A percentile compares a stretch with the other conserved stretches of the same genome.
phyloP scores from a whole-genome alignment of 495 filamentous ascomycete genomes.

The Penicillium crystallinum region DNA sequence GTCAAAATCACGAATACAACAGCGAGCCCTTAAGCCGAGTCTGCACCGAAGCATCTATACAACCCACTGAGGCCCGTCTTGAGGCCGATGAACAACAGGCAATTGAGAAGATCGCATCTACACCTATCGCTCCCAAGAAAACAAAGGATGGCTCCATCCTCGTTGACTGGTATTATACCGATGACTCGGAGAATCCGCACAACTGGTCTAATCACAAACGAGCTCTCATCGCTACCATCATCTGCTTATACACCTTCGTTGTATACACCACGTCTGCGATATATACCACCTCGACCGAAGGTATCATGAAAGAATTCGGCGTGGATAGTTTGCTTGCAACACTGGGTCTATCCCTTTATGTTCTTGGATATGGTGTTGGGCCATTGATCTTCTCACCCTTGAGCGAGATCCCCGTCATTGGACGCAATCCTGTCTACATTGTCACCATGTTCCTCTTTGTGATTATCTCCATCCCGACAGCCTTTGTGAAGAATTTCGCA shows the following conservation, averaged over 20 bases:
- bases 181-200: slow-evolving; percentile 50
- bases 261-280: slow-evolving; percentile 36
- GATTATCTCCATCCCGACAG: slow-evolving; percentile 44
- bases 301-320: slow-evolving; percentile 38
- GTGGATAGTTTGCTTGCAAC: slow-evolving; percentile 36
- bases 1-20: neutral
- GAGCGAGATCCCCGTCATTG: slow-evolving; percentile 46
- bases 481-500: slow-evolving; percentile 42
- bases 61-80: slow-evolving; percentile 35
- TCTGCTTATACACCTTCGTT: slow-evolving; percentile 33
- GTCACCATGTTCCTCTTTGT: slow-evolving; percentile 48
- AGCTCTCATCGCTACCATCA: slow-evolving; percentile 18
- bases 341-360: slow-evolving; percentile 49
- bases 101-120: slow-evolving; percentile 41
- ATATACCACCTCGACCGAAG: slow-evolving; percentile 23
- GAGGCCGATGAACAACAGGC: slow-evolving; percentile 31
- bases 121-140: slow-evolving; percentile 41
- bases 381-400: slow-evolving; percentile 46
- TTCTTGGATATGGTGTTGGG: slow-evolving; percentile 46
- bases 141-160: slow-evolving; percentile 37
- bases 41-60: slow-evolving; percentile 17
- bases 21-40: slow-evolving; percentile 13
- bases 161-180: slow-evolving; percentile 53
- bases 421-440: slow-evolving; percentile 49
- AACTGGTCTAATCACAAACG: slow-evolving; percentile 44